Evolutionary conservation across 345 rosid genomes (phyloP).

Genomic region (Hypericum androsaemum): DNA sequence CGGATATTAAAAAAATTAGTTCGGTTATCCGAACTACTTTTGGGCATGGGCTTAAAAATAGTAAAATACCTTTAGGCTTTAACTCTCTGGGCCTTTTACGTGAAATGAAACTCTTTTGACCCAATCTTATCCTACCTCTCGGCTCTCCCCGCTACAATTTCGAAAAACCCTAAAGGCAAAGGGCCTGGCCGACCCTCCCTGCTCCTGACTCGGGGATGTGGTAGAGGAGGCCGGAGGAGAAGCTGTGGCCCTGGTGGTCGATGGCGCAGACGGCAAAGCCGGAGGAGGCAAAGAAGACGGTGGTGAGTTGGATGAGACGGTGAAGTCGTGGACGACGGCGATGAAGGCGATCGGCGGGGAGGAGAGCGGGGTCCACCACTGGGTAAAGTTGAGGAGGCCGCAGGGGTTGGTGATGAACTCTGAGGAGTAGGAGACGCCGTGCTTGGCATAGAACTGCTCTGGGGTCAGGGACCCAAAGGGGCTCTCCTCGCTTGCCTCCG

Average conservation of each 20-base stretch:
- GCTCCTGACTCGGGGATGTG: constrained; percentile 87
- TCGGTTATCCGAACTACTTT: too few relatives aligned
- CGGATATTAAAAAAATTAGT: too few relatives aligned
- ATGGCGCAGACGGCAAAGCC: constrained; percentile 79
- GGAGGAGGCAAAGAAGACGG: constrained; percentile 63
- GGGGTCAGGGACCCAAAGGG: constrained; percentile 57
- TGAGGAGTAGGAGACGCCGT: constrained; percentile 58
- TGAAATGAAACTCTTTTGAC: too few relatives aligned
- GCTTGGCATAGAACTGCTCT: constrained; percentile 67
- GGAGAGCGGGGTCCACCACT: constrained; percentile 76
- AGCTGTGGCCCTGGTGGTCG: constrained; percentile 97
- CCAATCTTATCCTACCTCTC: too few relatives aligned
- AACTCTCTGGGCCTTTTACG: too few relatives aligned
- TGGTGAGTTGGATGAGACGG: constrained; percentile 60
- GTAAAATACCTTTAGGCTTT: too few relatives aligned
- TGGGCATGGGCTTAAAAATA: too few relatives aligned
- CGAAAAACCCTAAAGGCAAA: too few relatives aligned
- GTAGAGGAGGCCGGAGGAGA: constrained; percentile 53
- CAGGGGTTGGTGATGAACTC: constrained; percentile 60
- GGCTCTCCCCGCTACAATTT: too few relatives aligned
- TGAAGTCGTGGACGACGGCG: constrained; percentile 87
- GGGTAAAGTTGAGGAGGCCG: constrained; percentile 71
- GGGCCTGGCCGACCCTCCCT: too few relatives aligned
- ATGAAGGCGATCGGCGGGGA: constrained; percentile 39
- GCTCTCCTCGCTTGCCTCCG: constrained; percentile 54